Evolutionary conservation across 148 eudicot genomes (phyloP), one percentile per base, ranked within the genome.

Genomic region (Camellia lanceoleosa): DNA sequence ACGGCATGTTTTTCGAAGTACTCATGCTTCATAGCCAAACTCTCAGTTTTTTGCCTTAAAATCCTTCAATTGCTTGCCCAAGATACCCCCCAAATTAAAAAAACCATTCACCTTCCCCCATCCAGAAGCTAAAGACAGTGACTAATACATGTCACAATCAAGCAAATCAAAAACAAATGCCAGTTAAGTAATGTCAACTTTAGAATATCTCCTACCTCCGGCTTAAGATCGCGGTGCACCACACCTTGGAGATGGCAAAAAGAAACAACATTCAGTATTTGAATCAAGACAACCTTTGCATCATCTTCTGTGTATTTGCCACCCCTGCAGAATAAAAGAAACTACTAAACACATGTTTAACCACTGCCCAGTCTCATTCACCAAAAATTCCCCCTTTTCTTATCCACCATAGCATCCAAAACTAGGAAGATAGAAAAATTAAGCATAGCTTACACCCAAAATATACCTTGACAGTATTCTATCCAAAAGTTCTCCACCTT

Each of bases 191-290:
- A 82, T 73, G 38, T 30, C 51, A 65, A 61, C 16, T 70, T 68
- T 30, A 55, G 23, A 60, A 44, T 38, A 30, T 65, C 20, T 51
- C 52, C 47, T 85, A 93, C 97, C 97, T 93, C 97, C 10, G 97
- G 97, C 83, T 93, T 93, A 49, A 93, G 90, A 79, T 93, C 97
- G 42, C 95, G 91, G 78, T 93, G 97, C 75, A 93, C 97, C 80
- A 93, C 97, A 18, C 97, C 97, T 75, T 93, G 97, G 66, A 93
- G 87, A 85, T 93, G 97, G 83, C 89, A 93, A 83, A 85, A 93
- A 51, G 97, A 87, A 84, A 91, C 94, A 76, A 93, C 95, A 81
- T 87, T 87, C 71, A 93, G 75, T 74, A 93, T 89, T 77, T 93
- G 97, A 65, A 87, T 73, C 86, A 93, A 54, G 68, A 93, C 93